Percentiles rank a stretch among this genome's conserved stretches.
phyloP scores from a whole-genome alignment of 2,329 filamentous ascomycete species.

The Achaetomium macrosporum region DNA sequence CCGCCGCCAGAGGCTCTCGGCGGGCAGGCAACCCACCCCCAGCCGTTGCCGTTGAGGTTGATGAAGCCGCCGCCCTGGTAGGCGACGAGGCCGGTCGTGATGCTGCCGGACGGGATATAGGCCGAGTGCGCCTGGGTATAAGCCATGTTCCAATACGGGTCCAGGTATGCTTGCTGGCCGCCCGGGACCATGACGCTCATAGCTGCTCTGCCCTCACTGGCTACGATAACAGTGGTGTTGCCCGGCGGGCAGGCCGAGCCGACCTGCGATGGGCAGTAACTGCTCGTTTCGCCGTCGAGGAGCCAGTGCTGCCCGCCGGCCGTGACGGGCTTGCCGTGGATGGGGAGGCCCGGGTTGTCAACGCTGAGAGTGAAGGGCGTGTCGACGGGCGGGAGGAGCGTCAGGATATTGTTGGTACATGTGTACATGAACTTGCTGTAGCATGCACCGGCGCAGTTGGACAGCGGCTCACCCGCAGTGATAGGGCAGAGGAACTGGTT shows the following conservation, averaged over 20 bases:
- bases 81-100: conserved; percentile 26
- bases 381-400: conserved; percentile 21
- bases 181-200: conserved; percentile 31
- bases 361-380: conserved; percentile 28
- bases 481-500: conserved; percentile 31
- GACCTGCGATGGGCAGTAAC: conserved; percentile 29
- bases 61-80: conserved; percentile 31
- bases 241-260: conserved; percentile 27
- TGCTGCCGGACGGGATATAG: conserved; percentile 26
- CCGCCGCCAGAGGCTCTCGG: conserved; percentile 21
- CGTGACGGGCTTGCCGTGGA: conserved; percentile 29
- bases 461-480: conserved; percentile 30
- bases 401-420: conserved; percentile 26
- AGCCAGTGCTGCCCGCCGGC: conserved; percentile 25
- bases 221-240: conserved; percentile 25
- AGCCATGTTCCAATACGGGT: conserved; percentile 26
- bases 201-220: conserved; percentile 14
- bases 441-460: conserved; percentile 32
- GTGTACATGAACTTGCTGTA: conserved; percentile 33
- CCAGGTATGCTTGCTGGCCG: conserved; percentile 30
- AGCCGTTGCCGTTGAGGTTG: conserved; percentile 30
- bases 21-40: conserved; percentile 30
- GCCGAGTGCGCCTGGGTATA: conserved; percentile 34
- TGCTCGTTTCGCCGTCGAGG: conserved; percentile 27
- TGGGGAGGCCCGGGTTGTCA: conserved; percentile 27